Evolutionary conservation across 2,329 filamentous ascomycete genomes (phyloP), one percentile per base, ranked within the genome.

Genomic region (Chaetomium strumarium): DNA sequence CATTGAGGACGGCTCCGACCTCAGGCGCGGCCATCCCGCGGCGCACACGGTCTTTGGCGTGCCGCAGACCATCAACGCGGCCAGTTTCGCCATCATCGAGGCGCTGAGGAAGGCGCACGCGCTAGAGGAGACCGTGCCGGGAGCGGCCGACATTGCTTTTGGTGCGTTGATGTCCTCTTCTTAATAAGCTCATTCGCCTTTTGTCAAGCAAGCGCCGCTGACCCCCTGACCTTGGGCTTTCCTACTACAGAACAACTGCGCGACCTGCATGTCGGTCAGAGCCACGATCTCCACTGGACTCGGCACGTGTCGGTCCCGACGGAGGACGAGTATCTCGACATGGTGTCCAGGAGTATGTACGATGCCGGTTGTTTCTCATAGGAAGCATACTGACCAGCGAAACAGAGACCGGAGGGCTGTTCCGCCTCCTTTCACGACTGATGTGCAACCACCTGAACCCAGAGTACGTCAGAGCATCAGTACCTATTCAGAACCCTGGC

Each of bases 31-130:
- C 38, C 76, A 88, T 36, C 89, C 89, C 9, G 88, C 91, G 24
- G 86, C 89, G 4, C 87, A 95, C 69, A 81, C 76, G 65, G 88
- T 95, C 60, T 95, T 90, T 64, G 89, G 89, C 55, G 83, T 84
- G 2, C 83, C 88, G 5, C 89, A 95, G 69, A 92, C 88, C 36
- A 91, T 95, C 70, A 95, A 95, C 68, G 85, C 84, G 38, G 88
- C 88, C 53, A 93, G 93, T 69, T 93, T 92, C 68, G 80, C 90
- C 52, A 92, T 92, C 73, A 91, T 93, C 67, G 75, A 78, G 58
- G 88, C 88, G 1, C 74, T 92, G 46, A 79, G 84, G 60, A 86
- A 90, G 67, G 72, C 92, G n/a, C 75, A 83, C 59, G 81, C 79
- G 59, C 78, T 93, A 51, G 48, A 49, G 9, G 41, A 31, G 11